A percentile compares a stretch with the other conserved stretches of the same genome.
Evolutionary conservation across 2,329 filamentous ascomycete species (phyloP).

Genomic region (Pezizomycotina sp.): DNA sequence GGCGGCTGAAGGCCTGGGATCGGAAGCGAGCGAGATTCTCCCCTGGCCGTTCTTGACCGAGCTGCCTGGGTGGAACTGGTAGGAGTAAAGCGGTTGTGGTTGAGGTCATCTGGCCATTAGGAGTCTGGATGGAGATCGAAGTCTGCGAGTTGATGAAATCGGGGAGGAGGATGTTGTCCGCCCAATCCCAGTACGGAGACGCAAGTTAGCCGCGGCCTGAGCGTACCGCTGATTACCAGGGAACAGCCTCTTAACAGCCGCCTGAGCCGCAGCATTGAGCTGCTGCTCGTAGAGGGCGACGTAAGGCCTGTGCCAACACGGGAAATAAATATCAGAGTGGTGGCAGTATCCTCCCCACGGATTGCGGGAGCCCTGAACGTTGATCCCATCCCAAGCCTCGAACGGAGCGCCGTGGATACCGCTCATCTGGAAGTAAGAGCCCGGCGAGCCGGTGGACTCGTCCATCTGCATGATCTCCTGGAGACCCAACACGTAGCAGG

Average conservation of each 20-base stretch:
- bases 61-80: no score
- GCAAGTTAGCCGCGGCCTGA: conserved; percentile 30
- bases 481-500: conserved; percentile 59
- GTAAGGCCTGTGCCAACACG: conserved; percentile 72
- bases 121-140: conserved; percentile 39
- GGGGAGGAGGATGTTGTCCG: no score
- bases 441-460: conserved; percentile 43
- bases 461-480: conserved; percentile 52
- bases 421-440: conserved; percentile 65
- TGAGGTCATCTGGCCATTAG: conserved; percentile 42
- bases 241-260: no score
- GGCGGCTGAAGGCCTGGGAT: conserved; percentile 2
- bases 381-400: conserved; percentile 7
- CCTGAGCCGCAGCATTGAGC: conserved; percentile 4
- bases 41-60: no score
- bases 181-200: conserved; percentile 38
- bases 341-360: conserved; percentile 13
- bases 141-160: conserved; percentile 15
- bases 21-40: no score
- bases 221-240: no score
- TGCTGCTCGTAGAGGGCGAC: conserved; percentile 38
- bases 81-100: conserved; percentile 45
- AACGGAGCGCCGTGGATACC: conserved; percentile 55
- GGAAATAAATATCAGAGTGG: conserved; percentile 35
- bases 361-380: conserved; percentile 2